Conservation (phyloP, 1,284 basidiomycete species). For the Moesziomyces sp. region DNA sequence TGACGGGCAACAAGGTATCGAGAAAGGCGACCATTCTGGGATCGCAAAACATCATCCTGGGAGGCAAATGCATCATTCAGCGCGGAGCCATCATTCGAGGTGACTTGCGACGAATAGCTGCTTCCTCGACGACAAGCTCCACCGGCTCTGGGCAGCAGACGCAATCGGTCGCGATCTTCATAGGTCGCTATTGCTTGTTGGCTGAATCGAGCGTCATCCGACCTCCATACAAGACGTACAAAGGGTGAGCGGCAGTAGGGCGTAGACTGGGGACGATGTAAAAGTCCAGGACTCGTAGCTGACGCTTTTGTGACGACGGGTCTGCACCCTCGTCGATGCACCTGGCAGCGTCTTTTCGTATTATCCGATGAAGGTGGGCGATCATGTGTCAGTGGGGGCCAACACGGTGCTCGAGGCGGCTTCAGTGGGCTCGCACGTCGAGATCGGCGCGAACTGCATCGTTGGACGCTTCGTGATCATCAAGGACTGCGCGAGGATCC, state of each 20-base stretch:
- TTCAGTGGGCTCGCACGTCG: slow-evolving; percentile 89
- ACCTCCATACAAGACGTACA: slow-evolving; percentile 72
- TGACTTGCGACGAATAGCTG: slow-evolving; percentile 74
- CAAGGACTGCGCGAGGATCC: slow-evolving; percentile 90
- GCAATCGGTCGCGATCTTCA: slow-evolving; percentile 81
- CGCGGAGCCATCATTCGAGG: slow-evolving; percentile 87
- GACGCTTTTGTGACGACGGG: neutral
- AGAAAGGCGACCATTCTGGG: slow-evolving; percentile 91
- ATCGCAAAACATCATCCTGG: slow-evolving; percentile 94
- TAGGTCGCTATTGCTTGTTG: slow-evolving; percentile 91
- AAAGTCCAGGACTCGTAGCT: neutral
- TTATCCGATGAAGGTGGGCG: slow-evolving; percentile 96
- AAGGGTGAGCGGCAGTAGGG: slow-evolving; percentile 72
- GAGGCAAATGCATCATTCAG: slow-evolving; percentile 95
- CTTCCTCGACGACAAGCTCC: slow-evolving; percentile 80
- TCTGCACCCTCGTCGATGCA: neutral
- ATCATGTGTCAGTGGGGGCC: slow-evolving; percentile 91
- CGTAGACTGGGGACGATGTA: too few relatives aligned
- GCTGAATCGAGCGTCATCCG: slow-evolving; percentile 87
- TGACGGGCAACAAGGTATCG: slow-evolving; percentile 91
- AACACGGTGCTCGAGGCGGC: slow-evolving; percentile 91
- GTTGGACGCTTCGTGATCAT: slow-evolving; percentile 96
- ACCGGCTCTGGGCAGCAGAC: slow-evolving; percentile 14
- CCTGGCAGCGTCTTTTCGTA: slow-evolving; percentile 81
- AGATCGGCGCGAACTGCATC: slow-evolving; percentile 93